Percentiles rank a stretch among this genome's conserved stretches.
phyloP scores from a whole-genome alignment of 1,139 yeast genomes.

The Geotrichum siamense region DNA sequence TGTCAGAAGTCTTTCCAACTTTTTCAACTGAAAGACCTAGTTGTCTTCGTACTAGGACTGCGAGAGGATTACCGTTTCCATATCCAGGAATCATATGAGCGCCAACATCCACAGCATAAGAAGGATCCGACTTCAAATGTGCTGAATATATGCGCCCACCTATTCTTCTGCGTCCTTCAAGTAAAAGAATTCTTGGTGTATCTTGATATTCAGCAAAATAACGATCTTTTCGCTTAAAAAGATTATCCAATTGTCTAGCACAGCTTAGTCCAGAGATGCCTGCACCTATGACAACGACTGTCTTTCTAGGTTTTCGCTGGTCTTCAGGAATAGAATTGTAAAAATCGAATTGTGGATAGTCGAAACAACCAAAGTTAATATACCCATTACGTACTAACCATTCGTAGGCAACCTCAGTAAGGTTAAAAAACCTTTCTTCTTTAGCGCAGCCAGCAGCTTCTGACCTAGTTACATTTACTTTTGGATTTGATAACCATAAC shows the following conservation, averaged over 20 bases:
- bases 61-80: conserved; percentile 40
- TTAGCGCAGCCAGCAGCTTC: conserved; percentile 42
- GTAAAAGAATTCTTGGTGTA: conserved; percentile 35
- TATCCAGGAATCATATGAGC: conserved; percentile 39
- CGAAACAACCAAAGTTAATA: conserved; percentile 40
- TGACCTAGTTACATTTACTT: conserved; percentile 36
- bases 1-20: conserved; percentile 26
- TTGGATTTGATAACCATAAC: conserved; percentile 40
- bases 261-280: conserved; percentile 40
- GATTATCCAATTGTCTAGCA: conserved; percentile 38
- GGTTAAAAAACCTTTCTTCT: conserved; percentile 36
- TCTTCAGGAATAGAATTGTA: conserved; percentile 21
- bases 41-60: conserved; percentile 36
- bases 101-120: conserved; percentile 36
- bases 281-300: conserved; percentile 38
- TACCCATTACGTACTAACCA: conserved; percentile 39
- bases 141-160: conserved; percentile 41
- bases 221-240: conserved; percentile 33
- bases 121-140: conserved; percentile 27
- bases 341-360: conserved; percentile 23
- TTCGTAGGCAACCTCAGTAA: conserved; percentile 40
- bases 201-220: conserved; percentile 35
- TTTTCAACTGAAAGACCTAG: conserved; percentile 34
- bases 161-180: conserved; percentile 38
- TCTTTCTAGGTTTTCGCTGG: conserved; percentile 32